Evolutionary conservation across 2,329 filamentous ascomycete genomes (phyloP), one percentile per base, ranked within the genome.

Genomic region (Aspergillus persii): DNA sequence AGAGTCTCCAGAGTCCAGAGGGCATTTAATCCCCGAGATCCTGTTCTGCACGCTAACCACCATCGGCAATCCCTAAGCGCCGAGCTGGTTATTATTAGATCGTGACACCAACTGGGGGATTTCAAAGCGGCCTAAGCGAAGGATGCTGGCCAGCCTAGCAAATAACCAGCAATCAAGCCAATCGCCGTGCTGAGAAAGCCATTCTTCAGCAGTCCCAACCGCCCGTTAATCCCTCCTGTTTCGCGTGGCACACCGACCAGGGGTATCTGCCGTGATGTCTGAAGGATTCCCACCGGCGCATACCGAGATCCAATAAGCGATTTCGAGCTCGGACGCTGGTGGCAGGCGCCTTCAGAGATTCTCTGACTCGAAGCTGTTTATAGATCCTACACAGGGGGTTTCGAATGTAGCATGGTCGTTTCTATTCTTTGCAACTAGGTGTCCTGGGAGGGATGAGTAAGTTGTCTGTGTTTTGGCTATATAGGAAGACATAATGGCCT

Each of bases 1-100:
- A 23, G 18, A 23, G 2, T 23, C 18, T 23, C 9, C 44, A 9
- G 8, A 47, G 44, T 11, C 8, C 44, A 47, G 44, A 23, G 44
- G 44, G 44, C 27, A 23, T 8, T 56, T 29, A 57, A 54, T 50
- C 50, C 47, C 44, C 30, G 47, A 30, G 15, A 46, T 61, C 56
- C 48, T 60, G 55, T 57, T 66, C 65, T 67, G 61, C 67, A 70
- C 55, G 61, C 66, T 71, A 70, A 61, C 68, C 66, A 26, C 39
- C 49, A 58, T 26, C 47, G 63, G 67, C 50, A 69, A 59, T 63
- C 33, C 56, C 59, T 59, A 67, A 63, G 60, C 66, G 67, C 67
- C 57, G 56, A 60, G 53, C 57, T 57, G 53, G 48, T 56, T 58
- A 58, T 50, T 56, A 56, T 54, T 57, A 50, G 46, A 66, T 67